phyloP scores from a whole-genome alignment of 192 early-diverging fungal species.

The Rhizoclosmatium sp. region DNA sequence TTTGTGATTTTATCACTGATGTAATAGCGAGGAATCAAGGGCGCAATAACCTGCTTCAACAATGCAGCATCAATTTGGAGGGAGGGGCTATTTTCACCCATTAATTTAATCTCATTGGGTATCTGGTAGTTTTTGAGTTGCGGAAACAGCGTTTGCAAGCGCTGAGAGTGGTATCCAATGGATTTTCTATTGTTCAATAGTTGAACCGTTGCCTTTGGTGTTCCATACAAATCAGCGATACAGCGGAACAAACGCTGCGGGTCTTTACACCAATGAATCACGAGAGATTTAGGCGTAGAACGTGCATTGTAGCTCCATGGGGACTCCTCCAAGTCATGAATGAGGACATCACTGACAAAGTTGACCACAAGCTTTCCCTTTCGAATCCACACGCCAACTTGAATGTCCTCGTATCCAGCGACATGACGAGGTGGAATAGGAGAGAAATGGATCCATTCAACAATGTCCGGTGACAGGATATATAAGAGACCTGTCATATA shows the following conservation, averaged over 20 bases:
- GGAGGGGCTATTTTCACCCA: too few species aligned
- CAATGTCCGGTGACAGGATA: slow-evolving; percentile 7
- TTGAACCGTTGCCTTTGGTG: too few species aligned
- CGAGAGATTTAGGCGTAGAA: neutral
- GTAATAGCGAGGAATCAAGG: too few species aligned
- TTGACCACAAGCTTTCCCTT: neutral
- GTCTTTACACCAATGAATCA: slow-evolving; percentile 15
- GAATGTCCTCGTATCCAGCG: slow-evolving; percentile 9
- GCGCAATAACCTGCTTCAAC: too few species aligned
- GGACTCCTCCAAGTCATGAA: neutral
- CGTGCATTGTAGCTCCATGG: neutral
- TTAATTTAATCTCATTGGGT: too few species aligned
- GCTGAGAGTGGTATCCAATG: too few species aligned
- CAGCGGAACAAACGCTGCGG: neutral
- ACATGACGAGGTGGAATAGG: neutral
- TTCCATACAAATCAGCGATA: neutral
- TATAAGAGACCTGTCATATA: slow-evolving; percentile 4
- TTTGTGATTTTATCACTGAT: too few species aligned
- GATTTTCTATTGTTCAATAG: too few species aligned
- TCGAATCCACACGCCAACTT: slow-evolving; percentile 8
- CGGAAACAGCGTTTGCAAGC: too few species aligned
- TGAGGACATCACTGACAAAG: neutral
- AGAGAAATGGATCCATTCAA: slow-evolving; percentile 3
- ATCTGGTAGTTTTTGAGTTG: too few species aligned
- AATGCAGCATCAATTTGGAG: too few species aligned